Conservation (phyloP, 352 stramenopile species). For the Pythium vanterpoolii region DNA sequence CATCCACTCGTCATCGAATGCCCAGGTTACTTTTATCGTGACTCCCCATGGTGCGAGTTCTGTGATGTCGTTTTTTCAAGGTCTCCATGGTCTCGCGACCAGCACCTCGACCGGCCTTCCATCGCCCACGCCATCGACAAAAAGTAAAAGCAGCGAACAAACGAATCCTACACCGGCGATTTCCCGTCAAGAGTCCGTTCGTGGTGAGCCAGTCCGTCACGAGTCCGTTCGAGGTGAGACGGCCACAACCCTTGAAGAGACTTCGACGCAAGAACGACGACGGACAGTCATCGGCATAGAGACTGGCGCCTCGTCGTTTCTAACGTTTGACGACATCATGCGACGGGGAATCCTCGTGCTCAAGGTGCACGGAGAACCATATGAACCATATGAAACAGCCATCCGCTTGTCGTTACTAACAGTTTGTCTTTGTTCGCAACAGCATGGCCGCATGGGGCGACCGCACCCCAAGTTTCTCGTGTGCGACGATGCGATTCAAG, state of each 20-base stretch:
- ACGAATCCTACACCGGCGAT: background rate
- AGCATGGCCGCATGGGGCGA: slow-evolving; percentile 22
- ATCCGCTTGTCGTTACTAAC: background rate
- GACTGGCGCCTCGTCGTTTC: background rate
- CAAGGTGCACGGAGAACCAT: slow-evolving; percentile 5
- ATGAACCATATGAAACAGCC: background rate
- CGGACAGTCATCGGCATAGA: background rate
- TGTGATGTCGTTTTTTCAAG: slow-evolving; percentile 22
- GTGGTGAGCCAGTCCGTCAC: background rate
- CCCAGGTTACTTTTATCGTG: slow-evolving; percentile 8
- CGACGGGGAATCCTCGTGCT: slow-evolving; percentile 14
- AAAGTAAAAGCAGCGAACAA: background rate
- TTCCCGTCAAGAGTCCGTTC: slow-evolving; percentile 4
- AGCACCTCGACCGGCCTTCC: background rate
- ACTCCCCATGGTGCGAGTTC: background rate
- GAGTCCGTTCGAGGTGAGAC: slow-evolving; percentile 1
- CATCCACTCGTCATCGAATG: slow-evolving; percentile 9
- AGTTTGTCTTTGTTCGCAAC: background rate
- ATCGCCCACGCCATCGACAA: background rate
- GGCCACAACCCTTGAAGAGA: background rate
- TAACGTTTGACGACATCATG: slow-evolving; percentile 16
- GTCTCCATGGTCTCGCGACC: slow-evolving; percentile 12
- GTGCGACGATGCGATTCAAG: slow-evolving; percentile 10
- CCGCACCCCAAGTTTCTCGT: slow-evolving; percentile 23
- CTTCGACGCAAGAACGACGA: background rate